Evolutionary conservation across 139 green algal genomes (phyloP).

Genomic region (Mesotaenium endlicherianum): DNA sequence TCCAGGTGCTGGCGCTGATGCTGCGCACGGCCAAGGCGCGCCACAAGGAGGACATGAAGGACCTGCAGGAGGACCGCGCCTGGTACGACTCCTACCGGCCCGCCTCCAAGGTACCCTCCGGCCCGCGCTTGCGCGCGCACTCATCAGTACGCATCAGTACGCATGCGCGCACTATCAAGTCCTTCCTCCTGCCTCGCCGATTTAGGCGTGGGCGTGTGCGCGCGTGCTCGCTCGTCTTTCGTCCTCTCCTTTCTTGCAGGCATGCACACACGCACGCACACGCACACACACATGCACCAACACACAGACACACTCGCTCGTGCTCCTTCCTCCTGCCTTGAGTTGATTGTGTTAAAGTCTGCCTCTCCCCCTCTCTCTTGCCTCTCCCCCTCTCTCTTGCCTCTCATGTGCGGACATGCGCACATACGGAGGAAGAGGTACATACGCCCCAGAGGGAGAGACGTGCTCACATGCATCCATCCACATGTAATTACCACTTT

Average conservation of each 20-base stretch:
- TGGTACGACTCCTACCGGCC: conserved; percentile 5
- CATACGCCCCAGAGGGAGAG: too few relatives aligned
- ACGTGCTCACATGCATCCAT: too few relatives aligned
- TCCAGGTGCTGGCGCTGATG: conserved; percentile 15
- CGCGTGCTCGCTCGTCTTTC: too few relatives aligned
- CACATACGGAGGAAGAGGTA: too few relatives aligned
- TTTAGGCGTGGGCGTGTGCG: too few relatives aligned
- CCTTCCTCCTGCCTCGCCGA: not conserved
- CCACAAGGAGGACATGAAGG: conserved; percentile 32
- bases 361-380: too few relatives aligned
- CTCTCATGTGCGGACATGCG: too few relatives aligned
- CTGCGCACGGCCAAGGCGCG: conserved; percentile 5
- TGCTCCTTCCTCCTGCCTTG: too few relatives aligned
- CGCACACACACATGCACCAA: not conserved
- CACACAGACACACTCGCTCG: not conserved
- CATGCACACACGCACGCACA: not conserved
- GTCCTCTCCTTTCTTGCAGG: not conserved
- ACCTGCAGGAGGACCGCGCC: not conserved
- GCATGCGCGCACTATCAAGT: not conserved
- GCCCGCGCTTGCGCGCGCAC: not conserved
- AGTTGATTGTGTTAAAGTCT: too few relatives aligned
- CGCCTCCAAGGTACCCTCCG: not conserved
- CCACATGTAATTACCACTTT: too few relatives aligned
- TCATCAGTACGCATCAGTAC: not conserved
- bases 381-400: too few relatives aligned